Evolutionary conservation across 257 asterid species (phyloP).

Genomic region (Pogostemon cablin): DNA sequence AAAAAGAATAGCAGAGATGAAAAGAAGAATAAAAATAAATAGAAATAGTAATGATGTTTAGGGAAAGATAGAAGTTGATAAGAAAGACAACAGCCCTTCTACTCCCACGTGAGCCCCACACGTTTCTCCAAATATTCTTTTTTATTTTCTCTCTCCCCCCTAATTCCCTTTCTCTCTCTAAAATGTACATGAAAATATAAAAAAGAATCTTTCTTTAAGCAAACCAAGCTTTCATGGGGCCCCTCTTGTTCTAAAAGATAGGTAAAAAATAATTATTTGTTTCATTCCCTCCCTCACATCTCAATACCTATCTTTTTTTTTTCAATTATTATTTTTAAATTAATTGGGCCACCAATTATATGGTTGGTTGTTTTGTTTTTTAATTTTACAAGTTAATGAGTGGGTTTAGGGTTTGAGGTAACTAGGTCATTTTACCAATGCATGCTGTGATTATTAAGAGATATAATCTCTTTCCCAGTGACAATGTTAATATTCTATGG

Average conservation of each 20-base stretch:
- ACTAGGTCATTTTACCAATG: no score
- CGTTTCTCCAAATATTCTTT: constrained; percentile 50
- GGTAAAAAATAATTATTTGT: constrained; percentile 25
- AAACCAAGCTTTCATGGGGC: constrained; percentile 38
- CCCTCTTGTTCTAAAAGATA: constrained; percentile 29
- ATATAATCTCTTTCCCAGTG: no score
- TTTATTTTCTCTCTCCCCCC: constrained; percentile 8
- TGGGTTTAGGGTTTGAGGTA: neutral
- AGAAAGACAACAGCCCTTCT: constrained; percentile 44
- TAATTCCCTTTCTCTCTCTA: constrained; percentile 19
- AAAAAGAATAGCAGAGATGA: neutral
- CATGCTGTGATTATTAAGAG: no score
- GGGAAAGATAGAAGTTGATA: constrained; percentile 39
- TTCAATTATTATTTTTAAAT: no score
- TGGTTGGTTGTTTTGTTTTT: neutral
- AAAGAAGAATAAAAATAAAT: constrained; percentile 4
- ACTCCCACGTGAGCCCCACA: constrained; percentile 47
- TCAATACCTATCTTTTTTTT: neutral
- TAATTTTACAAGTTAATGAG: no score
- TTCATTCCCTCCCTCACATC: constrained; percentile 25
- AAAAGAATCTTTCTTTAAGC: constrained; percentile 32
- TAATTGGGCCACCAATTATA: neutral
- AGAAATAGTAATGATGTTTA: neutral
- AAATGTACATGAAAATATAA: constrained; percentile 17
- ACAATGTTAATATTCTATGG: no score